phyloP scores from a whole-genome alignment of 441 rosid genomes.

The Gossypium gossypioides region DNA sequence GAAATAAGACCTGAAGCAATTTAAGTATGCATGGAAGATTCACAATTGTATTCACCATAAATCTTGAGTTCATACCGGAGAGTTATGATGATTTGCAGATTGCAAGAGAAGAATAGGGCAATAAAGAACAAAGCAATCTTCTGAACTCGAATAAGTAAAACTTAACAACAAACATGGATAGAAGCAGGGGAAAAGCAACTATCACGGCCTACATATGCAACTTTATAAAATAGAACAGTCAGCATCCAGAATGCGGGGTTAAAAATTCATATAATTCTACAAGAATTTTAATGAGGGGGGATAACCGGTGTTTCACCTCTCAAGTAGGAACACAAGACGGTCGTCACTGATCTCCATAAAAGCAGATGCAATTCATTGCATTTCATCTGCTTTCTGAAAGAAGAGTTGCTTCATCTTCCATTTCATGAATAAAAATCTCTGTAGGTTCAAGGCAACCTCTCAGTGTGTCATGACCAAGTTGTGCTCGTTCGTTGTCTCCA shows the following conservation, averaged over 20 bases:
- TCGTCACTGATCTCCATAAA: background rate
- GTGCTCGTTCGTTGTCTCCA: conserved; percentile 87
- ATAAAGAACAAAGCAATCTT: background rate
- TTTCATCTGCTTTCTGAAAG: conserved; percentile 11
- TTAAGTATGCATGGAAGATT: background rate
- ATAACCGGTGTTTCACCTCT: background rate
- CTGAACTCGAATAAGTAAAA: background rate
- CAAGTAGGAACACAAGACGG: background rate
- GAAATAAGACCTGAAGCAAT: background rate
- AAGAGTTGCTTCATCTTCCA: conserved; percentile 14
- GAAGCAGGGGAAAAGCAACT: background rate
- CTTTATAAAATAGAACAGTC: background rate
- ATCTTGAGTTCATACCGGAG: background rate
- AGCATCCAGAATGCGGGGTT: background rate
- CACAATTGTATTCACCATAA: background rate
- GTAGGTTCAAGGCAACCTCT: conserved; percentile 69
- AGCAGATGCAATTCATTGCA: background rate
- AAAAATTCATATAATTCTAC: conserved; percentile 10
- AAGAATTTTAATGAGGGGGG: background rate
- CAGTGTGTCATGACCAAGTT: conserved; percentile 71
- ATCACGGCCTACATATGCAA: background rate
- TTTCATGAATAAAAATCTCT: conserved; percentile 54
- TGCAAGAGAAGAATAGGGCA: background rate
- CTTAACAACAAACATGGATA: background rate
- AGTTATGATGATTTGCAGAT: background rate